phyloP scores from a whole-genome alignment of 345 rosid genomes.

The Linum lewisii region DNA sequence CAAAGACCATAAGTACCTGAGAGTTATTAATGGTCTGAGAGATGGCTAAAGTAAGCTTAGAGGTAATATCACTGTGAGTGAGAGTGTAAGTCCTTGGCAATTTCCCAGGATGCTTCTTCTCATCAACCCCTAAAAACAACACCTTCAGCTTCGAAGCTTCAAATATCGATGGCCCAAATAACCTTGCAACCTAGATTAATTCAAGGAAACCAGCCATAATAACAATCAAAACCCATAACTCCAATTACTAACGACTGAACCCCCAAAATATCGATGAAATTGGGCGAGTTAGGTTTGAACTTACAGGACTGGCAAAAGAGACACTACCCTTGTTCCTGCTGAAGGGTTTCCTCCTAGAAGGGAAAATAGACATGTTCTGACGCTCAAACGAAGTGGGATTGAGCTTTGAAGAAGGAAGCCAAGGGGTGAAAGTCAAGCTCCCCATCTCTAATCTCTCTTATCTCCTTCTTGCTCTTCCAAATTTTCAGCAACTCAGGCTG shows the following conservation, averaged over 20 bases:
- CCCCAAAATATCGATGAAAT: not conserved
- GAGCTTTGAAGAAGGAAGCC: slow-evolving; percentile 34
- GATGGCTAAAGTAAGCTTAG: slow-evolving; percentile 76
- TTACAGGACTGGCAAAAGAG: slow-evolving; percentile 47
- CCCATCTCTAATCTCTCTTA: slow-evolving; percentile 30
- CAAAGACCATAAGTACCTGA: slow-evolving; percentile 41
- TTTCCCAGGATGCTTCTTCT: slow-evolving; percentile 80
- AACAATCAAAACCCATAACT: not conserved
- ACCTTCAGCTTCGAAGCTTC: slow-evolving; percentile 93
- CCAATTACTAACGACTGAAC: not conserved
- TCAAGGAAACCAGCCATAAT: slow-evolving; percentile 12
- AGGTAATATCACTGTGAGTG: slow-evolving; percentile 81
- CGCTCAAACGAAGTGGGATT: slow-evolving; percentile 36
- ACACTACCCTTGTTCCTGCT: slow-evolving; percentile 27
- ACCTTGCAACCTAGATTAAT: slow-evolving; percentile 60
- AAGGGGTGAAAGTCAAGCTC: slow-evolving; percentile 29
- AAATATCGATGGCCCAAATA: slow-evolving; percentile 93
- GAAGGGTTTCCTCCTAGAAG: slow-evolving; percentile 25
- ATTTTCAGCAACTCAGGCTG: not conserved
- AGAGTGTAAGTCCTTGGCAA: slow-evolving; percentile 91
- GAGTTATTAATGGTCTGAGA: slow-evolving; percentile 87
- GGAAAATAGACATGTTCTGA: slow-evolving; percentile 30
- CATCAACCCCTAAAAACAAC: slow-evolving; percentile 75
- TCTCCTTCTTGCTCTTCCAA: slow-evolving; percentile 11
- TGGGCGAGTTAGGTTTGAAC: not conserved